Evolutionary conservation across 164 flowering plant species (phyloP), one percentile per base, ranked within the genome.

Genomic region (Brasenia schreberi): DNA sequence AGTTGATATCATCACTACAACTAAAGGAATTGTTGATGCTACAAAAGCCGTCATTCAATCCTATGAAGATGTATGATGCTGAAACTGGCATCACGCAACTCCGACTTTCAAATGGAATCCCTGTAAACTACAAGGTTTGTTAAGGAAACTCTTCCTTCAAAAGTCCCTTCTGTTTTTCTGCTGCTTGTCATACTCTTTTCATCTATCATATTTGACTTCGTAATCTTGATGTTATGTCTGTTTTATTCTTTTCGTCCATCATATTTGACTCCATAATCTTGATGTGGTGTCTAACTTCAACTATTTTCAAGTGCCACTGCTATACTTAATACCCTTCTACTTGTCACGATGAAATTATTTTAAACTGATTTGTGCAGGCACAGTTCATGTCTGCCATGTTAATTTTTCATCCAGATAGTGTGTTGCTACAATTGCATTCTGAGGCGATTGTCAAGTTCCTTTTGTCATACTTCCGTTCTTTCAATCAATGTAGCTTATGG

Each of bases 91-190:
- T 95, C 66, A 81, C 84, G 58, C 91, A 82, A 64, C 68, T 82
- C 59, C 87, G 87, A 45, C 97, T 95, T 82, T 90, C 97, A 67
- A 95, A 95, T 83, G 97, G 96, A 64, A 88, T 95, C 71, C 85
- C 96, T 71, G 83, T 95, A 61, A 95, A 95, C 71, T 95, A 95
- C 81, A 95, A 84, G 97, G 99, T 95, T 45, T 45, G 53, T 45
- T 45, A 45, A 45, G 53, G 53, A 12, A 45, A 5, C 7, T 45
- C 53, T 7, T 23, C 27, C 27, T 23, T 23, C 27, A 23, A 0
- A 23, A 23, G 27, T 23, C 27, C 27, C 27, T 23, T 12, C 5
- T 45, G 4, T 45, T 4, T 12, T 12, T 45, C 53, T 45, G 53
- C 11, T 7, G 12, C 7, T 12, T 12, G 5, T 7, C 1, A 12